These are phyloP conservation scores for Diaporthe citriasiana DNA, from an alignment of 2,329 filamentous ascomycete species.

Conservation along the genomic window DNA sequence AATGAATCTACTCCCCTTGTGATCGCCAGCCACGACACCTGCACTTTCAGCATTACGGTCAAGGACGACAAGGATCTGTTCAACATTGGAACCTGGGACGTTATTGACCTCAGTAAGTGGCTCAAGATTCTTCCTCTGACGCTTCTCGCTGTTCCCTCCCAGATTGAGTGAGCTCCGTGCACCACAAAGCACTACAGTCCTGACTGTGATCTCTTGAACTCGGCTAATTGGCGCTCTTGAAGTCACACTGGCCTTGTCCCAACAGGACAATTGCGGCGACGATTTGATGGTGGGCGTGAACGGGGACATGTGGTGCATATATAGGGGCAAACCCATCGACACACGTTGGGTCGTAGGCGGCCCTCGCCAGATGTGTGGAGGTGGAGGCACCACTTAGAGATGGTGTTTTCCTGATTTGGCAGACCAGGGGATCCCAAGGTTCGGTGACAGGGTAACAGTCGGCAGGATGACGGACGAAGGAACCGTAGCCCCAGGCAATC, in stretches of 20 bases:
- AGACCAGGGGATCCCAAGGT: not conserved
- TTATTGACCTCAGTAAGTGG: not conserved
- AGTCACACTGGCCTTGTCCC: not conserved
- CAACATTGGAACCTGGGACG: not conserved
- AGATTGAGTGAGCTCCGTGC: not conserved
- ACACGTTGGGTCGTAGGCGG: not conserved
- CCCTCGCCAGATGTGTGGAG: not conserved
- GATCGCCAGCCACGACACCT: slow-evolving; percentile 7
- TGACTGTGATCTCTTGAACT: not conserved
- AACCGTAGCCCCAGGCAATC: not conserved
- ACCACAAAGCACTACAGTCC: not conserved
- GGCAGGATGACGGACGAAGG: not conserved
- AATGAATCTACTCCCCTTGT: not conserved
- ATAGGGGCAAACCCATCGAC: not conserved
- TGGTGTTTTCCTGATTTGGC: not conserved
- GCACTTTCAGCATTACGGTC: slow-evolving; percentile 8
- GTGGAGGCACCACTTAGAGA: not conserved
- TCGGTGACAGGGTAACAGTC: not conserved
- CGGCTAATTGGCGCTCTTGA: not conserved
- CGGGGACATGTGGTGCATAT: not conserved
- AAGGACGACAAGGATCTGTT: not conserved
- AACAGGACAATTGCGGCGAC: not conserved
- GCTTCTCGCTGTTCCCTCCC: too few relatives aligned
- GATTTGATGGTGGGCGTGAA: not conserved
- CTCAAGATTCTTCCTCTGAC: too few relatives aligned